Evolutionary conservation across 805 yeast genomes (phyloP).

Genomic region (Ogataea corticis): DNA sequence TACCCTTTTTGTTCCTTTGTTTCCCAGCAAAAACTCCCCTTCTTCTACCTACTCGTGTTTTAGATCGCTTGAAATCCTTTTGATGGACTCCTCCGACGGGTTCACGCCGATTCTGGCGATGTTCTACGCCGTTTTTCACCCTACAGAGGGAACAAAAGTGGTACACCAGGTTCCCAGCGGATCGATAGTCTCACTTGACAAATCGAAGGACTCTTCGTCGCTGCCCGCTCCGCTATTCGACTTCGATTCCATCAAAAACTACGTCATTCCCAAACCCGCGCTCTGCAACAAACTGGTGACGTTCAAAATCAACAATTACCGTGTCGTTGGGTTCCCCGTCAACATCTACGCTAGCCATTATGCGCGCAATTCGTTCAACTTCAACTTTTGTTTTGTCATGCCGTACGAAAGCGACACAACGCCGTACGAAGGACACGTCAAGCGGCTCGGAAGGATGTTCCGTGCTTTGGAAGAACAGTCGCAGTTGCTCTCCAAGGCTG

Average conservation of each 20-base stretch:
- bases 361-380: conserved; percentile 88
- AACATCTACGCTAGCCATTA: conserved; percentile 72
- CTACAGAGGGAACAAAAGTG: conserved; percentile 92
- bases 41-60: no score
- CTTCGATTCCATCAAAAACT: conserved; percentile 85
- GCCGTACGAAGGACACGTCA: conserved; percentile 83
- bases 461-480: conserved; percentile 88
- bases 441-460: conserved; percentile 85
- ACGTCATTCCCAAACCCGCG: conserved; percentile 90
- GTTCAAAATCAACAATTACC: conserved; percentile 64
- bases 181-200: conserved; percentile 46
- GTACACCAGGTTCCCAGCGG: conserved; percentile 88
- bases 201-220: conserved; percentile 36
- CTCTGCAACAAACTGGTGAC: conserved; percentile 82
- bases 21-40: no score
- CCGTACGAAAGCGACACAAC: conserved; percentile 77
- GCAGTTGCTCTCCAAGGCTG: conserved; percentile 62
- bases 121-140: conserved; percentile 91
- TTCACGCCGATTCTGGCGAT: conserved; percentile 87
- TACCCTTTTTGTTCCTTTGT: no score
- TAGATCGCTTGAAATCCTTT: background rate
- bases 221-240: conserved; percentile 53
- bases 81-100: conserved; percentile 45
- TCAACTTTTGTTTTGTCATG: conserved; percentile 92
- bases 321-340: conserved; percentile 88